phyloP scores from a whole-genome alignment of 495 filamentous ascomycete genomes.

The Tuber aestivum region DNA sequence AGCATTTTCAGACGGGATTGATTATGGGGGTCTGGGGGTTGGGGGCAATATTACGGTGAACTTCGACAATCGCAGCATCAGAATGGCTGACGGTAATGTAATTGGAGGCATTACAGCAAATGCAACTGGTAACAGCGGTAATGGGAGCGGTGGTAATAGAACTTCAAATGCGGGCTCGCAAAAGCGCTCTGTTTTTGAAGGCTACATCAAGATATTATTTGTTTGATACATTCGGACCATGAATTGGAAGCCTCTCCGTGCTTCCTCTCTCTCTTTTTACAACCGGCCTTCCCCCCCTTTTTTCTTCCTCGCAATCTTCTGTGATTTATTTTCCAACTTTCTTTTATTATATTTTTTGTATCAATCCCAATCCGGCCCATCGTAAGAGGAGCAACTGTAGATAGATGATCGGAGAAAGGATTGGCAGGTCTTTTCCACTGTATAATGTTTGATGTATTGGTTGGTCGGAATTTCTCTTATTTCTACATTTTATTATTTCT shows the following conservation, averaged over 20 bases:
- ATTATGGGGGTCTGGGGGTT: slow-evolving; percentile 30
- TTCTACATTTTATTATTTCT: slow-evolving; percentile 15
- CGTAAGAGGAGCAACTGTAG: background rate
- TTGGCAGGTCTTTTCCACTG: slow-evolving; percentile 23
- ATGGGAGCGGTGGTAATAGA: background rate
- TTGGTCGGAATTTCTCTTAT: slow-evolving; percentile 23
- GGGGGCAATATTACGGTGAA: slow-evolving; percentile 27
- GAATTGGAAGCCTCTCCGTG: background rate
- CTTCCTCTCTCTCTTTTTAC: slow-evolving; percentile 5
- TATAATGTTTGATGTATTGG: slow-evolving; percentile 31
- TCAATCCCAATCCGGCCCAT: background rate
- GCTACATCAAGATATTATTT: slow-evolving; percentile 19
- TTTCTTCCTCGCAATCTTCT: slow-evolving; percentile 8
- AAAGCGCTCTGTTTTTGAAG: slow-evolving; percentile 15
- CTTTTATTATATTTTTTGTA: background rate
- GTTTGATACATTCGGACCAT: slow-evolving; percentile 1
- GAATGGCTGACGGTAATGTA: slow-evolving; percentile 16
- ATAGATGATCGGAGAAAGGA: background rate
- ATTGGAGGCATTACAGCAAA: slow-evolving; percentile 27
- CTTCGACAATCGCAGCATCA: slow-evolving; percentile 36
- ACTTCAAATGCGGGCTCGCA: slow-evolving; percentile 6
- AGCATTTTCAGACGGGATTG: slow-evolving; percentile 47
- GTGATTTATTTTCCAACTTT: background rate
- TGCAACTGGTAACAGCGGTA: slow-evolving; percentile 11
- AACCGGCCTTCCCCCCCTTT: too few relatives aligned